phyloP scores from a whole-genome alignment of 1,284 basidiomycete species.

The Nidula niveotomentosa region DNA sequence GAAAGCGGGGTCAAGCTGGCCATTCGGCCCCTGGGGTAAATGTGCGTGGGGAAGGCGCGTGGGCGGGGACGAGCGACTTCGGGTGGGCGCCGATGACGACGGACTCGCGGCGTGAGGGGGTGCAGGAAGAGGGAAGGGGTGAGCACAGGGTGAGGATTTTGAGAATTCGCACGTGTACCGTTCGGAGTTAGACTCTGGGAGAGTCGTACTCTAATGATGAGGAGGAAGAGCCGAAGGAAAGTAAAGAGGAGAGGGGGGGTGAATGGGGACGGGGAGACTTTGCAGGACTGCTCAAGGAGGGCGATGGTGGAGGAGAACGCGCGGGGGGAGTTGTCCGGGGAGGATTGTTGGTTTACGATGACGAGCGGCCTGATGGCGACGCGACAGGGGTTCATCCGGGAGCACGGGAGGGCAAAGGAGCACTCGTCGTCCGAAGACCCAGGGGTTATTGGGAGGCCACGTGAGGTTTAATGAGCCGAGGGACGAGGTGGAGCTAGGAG shows the following conservation, averaged over 20 bases:
- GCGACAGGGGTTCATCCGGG: conserved; percentile 22
- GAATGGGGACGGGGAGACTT: conserved; percentile 2
- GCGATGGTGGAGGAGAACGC: neutral
- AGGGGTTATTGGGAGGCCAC: conserved; percentile 36
- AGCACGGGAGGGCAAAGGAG: conserved; percentile 13
- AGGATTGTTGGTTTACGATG: conserved; percentile 29
- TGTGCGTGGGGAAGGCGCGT: conserved; percentile 2
- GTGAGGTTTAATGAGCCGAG: too few species aligned
- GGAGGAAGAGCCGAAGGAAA: too few species aligned
- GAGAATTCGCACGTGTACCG: conserved; percentile 39
- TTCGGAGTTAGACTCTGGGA: conserved; percentile 34
- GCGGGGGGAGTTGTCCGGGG: conserved; percentile 8
- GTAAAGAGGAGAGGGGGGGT: neutral
- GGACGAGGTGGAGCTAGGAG: too few species aligned
- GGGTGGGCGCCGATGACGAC: conserved; percentile 14
- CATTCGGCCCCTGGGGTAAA: conserved; percentile 7
- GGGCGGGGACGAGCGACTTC: conserved; percentile 4
- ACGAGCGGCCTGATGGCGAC: conserved; percentile 35
- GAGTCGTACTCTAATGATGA: conserved; percentile 21
- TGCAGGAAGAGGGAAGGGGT: conserved; percentile 18
- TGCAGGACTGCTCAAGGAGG: too few species aligned
- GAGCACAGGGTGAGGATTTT: conserved; percentile 30
- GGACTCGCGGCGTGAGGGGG: conserved; percentile 30
- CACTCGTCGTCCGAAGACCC: conserved; percentile 37
- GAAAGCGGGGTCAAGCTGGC: conserved; percentile 21